phyloP scores from a whole-genome alignment of 495 filamentous ascomycete species.

The Jackrogersella multiformis region DNA sequence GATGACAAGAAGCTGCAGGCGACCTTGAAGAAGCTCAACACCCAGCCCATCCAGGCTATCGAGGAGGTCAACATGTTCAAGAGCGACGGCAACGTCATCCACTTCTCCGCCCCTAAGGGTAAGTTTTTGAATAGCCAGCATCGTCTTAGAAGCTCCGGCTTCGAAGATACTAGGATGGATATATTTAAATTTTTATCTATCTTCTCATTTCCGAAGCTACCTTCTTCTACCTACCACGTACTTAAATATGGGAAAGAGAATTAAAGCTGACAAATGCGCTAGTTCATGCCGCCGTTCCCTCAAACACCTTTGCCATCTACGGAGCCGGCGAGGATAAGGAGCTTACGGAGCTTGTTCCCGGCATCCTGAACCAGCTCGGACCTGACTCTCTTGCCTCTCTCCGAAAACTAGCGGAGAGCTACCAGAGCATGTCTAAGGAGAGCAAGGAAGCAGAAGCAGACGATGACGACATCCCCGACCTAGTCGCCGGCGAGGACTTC shows the following conservation, averaged over 20 bases:
- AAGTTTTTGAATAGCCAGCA: slow-evolving; percentile 44
- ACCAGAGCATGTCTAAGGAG: slow-evolving; percentile 98
- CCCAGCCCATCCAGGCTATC: slow-evolving; percentile 96
- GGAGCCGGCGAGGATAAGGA: slow-evolving; percentile 99
- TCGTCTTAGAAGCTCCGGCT: slow-evolving; percentile 5
- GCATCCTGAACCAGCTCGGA: slow-evolving; percentile 98
- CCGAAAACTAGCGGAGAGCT: slow-evolving; percentile 97
- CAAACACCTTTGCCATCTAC: slow-evolving; percentile 99
- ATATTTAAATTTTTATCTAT: neutral
- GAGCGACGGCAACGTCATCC: slow-evolving; percentile 98
- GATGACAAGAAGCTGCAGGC: slow-evolving; percentile 99
- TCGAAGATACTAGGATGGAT: neutral
- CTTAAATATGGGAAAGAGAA: no score
- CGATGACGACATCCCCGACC: slow-evolving; percentile 92
- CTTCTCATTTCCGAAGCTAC: neutral
- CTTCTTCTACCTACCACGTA: no score
- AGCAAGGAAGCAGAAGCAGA: slow-evolving; percentile 80
- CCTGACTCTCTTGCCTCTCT: slow-evolving; percentile 98
- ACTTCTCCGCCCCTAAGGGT: slow-evolving; percentile 98
- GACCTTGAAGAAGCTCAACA: slow-evolving; percentile 92
- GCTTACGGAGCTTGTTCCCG: slow-evolving; percentile 97
- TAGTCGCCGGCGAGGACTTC: slow-evolving; percentile 96
- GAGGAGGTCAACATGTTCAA: slow-evolving; percentile 99
- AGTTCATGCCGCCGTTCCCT: slow-evolving; percentile 96
- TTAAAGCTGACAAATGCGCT: neutral